Percentiles rank a stretch among this genome's conserved stretches.
Conservation (phyloP, 2,329 filamentous ascomycete species). For the Aureobasidium pullulans region DNA sequence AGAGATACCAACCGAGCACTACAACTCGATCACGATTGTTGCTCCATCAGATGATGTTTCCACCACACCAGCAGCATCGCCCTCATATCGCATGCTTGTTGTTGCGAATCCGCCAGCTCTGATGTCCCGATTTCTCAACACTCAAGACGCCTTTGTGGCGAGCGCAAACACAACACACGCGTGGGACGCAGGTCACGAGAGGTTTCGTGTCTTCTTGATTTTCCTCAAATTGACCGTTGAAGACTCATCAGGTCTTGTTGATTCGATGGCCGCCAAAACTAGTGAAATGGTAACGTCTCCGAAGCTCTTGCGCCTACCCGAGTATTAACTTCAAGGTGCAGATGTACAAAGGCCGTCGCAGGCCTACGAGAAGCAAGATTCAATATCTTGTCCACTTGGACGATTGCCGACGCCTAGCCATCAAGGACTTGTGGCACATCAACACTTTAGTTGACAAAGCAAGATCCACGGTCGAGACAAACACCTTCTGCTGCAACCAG, state of each 20-base stretch:
- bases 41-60: not conserved
- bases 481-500: not conserved
- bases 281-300: not conserved
- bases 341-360: not conserved
- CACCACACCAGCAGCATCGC: not conserved
- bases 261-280: not conserved
- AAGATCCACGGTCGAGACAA: not conserved
- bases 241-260: not conserved
- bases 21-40: not conserved
- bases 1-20: not conserved
- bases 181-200: not conserved
- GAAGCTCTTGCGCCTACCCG: not conserved
- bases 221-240: not conserved
- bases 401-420: not conserved
- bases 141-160: not conserved
- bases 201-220: not conserved
- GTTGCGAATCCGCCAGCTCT: not conserved
- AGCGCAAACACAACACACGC: not conserved
- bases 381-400: constrained; percentile 5
- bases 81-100: not conserved
- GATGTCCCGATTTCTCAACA: not conserved
- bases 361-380: not conserved
- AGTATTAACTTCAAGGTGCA: not conserved
- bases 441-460: not conserved
- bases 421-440: not conserved